phyloP scores from a whole-genome alignment of 495 filamentous ascomycete species.

The Hyaloscypha finlandica region DNA sequence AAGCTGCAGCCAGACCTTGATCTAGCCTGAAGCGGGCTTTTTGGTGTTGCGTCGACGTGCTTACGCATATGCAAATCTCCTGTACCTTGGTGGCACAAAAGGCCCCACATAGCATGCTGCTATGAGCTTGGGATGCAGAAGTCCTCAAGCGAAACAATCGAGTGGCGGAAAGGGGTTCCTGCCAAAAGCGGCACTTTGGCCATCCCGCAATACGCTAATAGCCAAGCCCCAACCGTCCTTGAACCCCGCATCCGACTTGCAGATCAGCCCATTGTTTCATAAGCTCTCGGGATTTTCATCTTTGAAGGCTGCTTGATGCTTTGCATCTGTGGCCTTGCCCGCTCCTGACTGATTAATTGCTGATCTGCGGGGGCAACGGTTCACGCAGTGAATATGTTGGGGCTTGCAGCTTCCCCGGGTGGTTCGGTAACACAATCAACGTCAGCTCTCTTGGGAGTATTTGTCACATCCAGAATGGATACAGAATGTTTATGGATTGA shows the following conservation, averaged over 20 bases:
- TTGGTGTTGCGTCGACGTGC: not conserved
- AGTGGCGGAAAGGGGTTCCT: constrained; percentile 1
- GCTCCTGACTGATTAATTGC: constrained; percentile 8
- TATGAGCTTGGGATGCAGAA: not conserved
- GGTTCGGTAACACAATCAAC: constrained; percentile 18
- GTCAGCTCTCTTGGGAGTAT: not conserved
- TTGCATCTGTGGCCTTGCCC: not conserved
- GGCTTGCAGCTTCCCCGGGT: constrained; percentile 10
- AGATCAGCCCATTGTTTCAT: not conserved
- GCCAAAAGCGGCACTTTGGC: constrained; percentile 8
- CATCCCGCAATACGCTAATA: constrained; percentile 18
- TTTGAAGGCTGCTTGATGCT: not conserved
- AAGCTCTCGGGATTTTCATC: not conserved
- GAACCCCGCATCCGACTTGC: not conserved
- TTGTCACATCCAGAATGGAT: not conserved
- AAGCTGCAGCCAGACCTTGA: not conserved
- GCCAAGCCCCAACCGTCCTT: not conserved
- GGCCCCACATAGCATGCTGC: constrained; percentile 18
- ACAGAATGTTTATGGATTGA: not conserved
- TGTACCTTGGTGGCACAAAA: constrained; percentile 1
- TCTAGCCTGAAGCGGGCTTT: not conserved
- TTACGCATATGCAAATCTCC: not conserved
- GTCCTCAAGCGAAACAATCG: not conserved
- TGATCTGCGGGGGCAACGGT: constrained; percentile 10
- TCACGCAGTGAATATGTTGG: not conserved